Evolutionary conservation across 2,329 filamentous ascomycete genomes (phyloP).

Genomic region (Colletotrichum melonis): DNA sequence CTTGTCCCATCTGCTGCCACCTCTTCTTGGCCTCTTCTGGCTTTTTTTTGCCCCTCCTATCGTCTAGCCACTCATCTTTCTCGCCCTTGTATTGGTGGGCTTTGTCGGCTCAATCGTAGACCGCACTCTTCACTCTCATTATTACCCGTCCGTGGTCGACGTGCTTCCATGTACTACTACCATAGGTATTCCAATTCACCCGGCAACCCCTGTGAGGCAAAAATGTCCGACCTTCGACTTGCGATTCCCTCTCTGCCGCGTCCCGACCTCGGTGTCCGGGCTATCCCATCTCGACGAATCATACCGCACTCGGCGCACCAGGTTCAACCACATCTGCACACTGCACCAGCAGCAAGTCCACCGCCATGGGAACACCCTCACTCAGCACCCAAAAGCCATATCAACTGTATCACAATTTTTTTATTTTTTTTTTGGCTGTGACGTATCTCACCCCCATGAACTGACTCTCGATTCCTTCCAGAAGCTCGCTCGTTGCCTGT

Average conservation of each 20-base stretch:
- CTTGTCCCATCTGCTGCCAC: slow-evolving; percentile 2
- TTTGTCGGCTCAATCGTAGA: slow-evolving; percentile 6
- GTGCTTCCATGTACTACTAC: neutral
- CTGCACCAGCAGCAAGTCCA: neutral
- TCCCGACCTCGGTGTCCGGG: slow-evolving; percentile 25
- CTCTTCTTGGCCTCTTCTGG: neutral
- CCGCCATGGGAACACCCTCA: slow-evolving; percentile 10
- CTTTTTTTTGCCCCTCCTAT: slow-evolving; percentile 16
- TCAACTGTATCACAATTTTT: neutral
- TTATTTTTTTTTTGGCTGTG: slow-evolving; percentile 1
- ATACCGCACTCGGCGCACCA: slow-evolving; percentile 12
- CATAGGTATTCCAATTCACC: slow-evolving; percentile 8
- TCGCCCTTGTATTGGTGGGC: slow-evolving; percentile 29
- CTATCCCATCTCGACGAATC: slow-evolving; percentile 23
- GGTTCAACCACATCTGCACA: neutral
- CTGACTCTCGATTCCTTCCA: slow-evolving; percentile 4
- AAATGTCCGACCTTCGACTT: slow-evolving; percentile 5
- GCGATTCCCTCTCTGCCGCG: neutral
- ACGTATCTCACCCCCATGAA: slow-evolving; percentile 21
- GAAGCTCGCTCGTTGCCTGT: slow-evolving; percentile 4
- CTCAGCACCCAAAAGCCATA: slow-evolving; percentile 26
- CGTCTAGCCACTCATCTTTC: slow-evolving; percentile 9
- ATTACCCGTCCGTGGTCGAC: neutral
- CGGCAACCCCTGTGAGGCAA: slow-evolving; percentile 27
- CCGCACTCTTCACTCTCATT: neutral